These are phyloP conservation scores for Baudoinia panamericana DNA, from an alignment of 495 filamentous ascomycete genomes.

Conservation along the genomic window DNA sequence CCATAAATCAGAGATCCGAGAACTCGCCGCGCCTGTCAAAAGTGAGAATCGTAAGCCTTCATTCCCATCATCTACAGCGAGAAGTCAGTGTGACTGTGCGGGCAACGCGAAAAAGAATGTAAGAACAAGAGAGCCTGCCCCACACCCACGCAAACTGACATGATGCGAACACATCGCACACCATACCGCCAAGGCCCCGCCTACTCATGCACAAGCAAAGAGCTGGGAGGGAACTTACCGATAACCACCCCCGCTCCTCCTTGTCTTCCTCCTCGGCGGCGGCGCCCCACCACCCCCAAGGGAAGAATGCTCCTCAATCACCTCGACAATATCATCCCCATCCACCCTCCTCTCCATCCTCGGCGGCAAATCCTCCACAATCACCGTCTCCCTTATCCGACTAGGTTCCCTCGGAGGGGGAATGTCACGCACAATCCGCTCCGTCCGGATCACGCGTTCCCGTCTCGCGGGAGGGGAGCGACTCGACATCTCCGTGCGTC, in stretches of 20 bases:
- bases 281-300: slow-evolving; percentile 14
- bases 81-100: slow-evolving; percentile 2
- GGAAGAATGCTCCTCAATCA: slow-evolving; percentile 31
- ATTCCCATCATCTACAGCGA: slow-evolving; percentile 5
- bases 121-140: not conserved
- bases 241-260: slow-evolving; percentile 24
- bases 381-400: slow-evolving; percentile 16
- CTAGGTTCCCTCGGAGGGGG: slow-evolving; percentile 12
- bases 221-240: slow-evolving; percentile 21
- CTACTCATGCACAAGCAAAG: not conserved
- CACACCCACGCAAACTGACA: not conserved
- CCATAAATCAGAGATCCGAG: slow-evolving; percentile 11
- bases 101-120: not conserved
- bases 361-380: slow-evolving; percentile 19
- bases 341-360: slow-evolving; percentile 23
- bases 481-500: slow-evolving; percentile 25
- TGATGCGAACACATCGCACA: slow-evolving; percentile 11
- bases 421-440: slow-evolving; percentile 30
- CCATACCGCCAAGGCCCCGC: not conserved
- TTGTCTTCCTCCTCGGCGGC: slow-evolving; percentile 22
- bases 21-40: slow-evolving; percentile 12
- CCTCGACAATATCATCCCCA: slow-evolving; percentile 34
- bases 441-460: slow-evolving; percentile 18
- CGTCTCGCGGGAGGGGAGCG: slow-evolving; percentile 21
- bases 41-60: slow-evolving; percentile 13